Evolutionary conservation across 2,329 filamentous ascomycete genomes (phyloP).

Genomic region (Spiromastix sp.): DNA sequence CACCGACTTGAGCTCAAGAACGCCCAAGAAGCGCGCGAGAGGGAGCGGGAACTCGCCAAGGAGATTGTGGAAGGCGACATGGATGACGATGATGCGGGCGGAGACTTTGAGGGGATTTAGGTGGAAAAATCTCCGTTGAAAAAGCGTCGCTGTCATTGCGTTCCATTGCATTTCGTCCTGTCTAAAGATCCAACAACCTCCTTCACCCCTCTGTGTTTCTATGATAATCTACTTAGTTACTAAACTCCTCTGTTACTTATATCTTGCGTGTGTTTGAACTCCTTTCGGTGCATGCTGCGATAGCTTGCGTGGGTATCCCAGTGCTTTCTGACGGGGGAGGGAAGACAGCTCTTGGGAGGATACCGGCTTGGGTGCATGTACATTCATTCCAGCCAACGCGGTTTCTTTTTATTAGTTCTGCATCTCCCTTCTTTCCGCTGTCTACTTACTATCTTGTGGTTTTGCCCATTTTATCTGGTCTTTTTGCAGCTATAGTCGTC

Average conservation of each 20-base stretch:
- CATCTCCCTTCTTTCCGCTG: slow-evolving; percentile 4
- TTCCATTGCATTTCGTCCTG: too few species aligned
- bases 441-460: slow-evolving; percentile 3
- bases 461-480: slow-evolving; percentile 1
- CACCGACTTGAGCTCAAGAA: slow-evolving; percentile 95
- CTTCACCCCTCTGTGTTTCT: too few species aligned
- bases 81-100: slow-evolving; percentile 91
- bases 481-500: too few species aligned
- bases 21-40: slow-evolving; percentile 92
- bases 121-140: too few species aligned
- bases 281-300: neutral
- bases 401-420: too few species aligned
- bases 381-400: slow-evolving; percentile 14
- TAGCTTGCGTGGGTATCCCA: neutral
- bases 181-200: too few species aligned
- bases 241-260: too few species aligned
- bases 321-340: too few species aligned
- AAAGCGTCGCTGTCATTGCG: slow-evolving; percentile 1
- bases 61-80: slow-evolving; percentile 97
- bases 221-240: too few species aligned
- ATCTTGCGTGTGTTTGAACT: too few species aligned
- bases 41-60: slow-evolving; percentile 94
- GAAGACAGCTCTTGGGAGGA: too few species aligned
- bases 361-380: slow-evolving; percentile 17
- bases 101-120: slow-evolving; percentile 93